These are phyloP conservation scores for Adansonia grandidieri DNA, from an alignment of 441 rosid species.

Conservation along the genomic window DNA sequence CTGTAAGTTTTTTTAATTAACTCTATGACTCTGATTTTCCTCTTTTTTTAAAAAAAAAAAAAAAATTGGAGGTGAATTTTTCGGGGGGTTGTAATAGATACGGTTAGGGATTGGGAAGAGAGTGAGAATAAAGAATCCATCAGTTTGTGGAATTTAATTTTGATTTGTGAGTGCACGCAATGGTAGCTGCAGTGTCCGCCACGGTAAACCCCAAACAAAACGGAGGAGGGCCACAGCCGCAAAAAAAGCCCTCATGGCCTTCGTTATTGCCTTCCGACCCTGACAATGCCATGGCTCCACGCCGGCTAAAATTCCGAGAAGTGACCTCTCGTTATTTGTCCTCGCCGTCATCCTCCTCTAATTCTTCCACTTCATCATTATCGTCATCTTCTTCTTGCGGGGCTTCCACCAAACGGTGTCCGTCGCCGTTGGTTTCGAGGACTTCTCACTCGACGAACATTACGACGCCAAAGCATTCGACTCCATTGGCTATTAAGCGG, in stretches of 20 bases:
- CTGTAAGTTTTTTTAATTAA: background rate
- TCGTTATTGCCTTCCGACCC: constrained; percentile 66
- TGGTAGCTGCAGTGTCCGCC: constrained; percentile 73
- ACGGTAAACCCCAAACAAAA: constrained; percentile 45
- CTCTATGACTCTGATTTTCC: background rate
- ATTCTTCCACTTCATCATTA: constrained; percentile 35
- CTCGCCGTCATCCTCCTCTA: constrained; percentile 34
- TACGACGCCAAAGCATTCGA: constrained; percentile 23
- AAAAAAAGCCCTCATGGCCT: constrained; percentile 40
- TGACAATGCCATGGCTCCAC: constrained; percentile 59
- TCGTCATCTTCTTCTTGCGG: constrained; percentile 44
- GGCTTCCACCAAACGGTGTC: constrained; percentile 49
- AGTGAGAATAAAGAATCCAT: constrained; percentile 28
- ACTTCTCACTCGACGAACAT: background rate
- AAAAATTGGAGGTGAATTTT: background rate
- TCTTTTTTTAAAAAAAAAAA: background rate
- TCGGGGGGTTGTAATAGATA: background rate
- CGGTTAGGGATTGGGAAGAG: constrained; percentile 41
- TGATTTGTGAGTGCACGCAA: constrained; percentile 30
- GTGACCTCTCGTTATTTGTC: constrained; percentile 67
- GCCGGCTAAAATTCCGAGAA: constrained; percentile 59
- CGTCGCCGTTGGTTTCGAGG: constrained; percentile 62
- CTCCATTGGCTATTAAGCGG: constrained; percentile 53
- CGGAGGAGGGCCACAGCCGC: constrained; percentile 26
- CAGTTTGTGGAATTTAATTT: constrained; percentile 27